Evolutionary conservation across 2,329 filamentous ascomycete genomes (phyloP).

Genomic region (Knufia fluminis): DNA sequence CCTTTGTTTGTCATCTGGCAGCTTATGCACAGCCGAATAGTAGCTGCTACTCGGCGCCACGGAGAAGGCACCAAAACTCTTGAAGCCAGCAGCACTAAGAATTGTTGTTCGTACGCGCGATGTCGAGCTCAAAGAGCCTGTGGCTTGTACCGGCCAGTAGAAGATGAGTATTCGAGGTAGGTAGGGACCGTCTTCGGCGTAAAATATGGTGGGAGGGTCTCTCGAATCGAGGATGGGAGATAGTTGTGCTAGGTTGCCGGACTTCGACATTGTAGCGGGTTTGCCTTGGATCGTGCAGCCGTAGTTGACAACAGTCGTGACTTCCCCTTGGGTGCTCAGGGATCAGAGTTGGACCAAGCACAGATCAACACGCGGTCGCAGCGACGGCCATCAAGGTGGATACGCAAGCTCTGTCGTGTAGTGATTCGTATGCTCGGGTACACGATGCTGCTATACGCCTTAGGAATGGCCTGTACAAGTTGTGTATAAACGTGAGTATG

Average conservation of each 20-base stretch:
- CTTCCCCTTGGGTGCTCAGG: not conserved
- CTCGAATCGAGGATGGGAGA: slow-evolving; percentile 18
- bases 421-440: too few relatives aligned
- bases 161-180: slow-evolving; percentile 78
- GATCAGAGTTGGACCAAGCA: not conserved
- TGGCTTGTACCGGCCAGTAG: slow-evolving; percentile 81
- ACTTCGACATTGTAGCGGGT: slow-evolving; percentile 20
- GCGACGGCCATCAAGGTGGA: slow-evolving; percentile 1
- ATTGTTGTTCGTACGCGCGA: slow-evolving; percentile 93
- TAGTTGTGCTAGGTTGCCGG: slow-evolving; percentile 22
- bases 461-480: too few relatives aligned
- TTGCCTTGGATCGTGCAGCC: too few relatives aligned
- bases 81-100: slow-evolving; percentile 78
- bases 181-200: slow-evolving; percentile 72
- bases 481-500: too few relatives aligned
- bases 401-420: too few relatives aligned
- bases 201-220: slow-evolving; percentile 58
- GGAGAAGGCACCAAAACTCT: slow-evolving; percentile 82
- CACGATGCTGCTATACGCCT: too few relatives aligned
- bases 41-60: slow-evolving; percentile 87
- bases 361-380: slow-evolving; percentile 5
- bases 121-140: slow-evolving; percentile 76
- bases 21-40: slow-evolving; percentile 79
- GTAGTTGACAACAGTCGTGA: not conserved
- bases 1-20: slow-evolving; percentile 89